Percentiles rank a stretch among this genome's conserved stretches.
Conservation (phyloP, 148 eudicot genomes). For the Vaccinium myrtillus region DNA sequence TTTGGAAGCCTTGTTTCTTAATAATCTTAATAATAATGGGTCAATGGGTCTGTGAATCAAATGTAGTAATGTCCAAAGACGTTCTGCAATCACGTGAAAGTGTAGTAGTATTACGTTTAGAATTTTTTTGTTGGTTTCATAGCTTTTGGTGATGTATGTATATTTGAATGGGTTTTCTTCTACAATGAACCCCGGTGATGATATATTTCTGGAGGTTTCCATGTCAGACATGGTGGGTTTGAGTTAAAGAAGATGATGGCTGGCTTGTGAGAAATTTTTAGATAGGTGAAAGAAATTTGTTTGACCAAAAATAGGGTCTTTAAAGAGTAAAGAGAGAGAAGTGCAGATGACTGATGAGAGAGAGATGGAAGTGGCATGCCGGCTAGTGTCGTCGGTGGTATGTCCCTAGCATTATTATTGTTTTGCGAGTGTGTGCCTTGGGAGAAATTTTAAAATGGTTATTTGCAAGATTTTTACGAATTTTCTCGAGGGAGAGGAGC, state of each 20-base stretch:
- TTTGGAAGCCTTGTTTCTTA: too few relatives aligned
- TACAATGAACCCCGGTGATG: neutral
- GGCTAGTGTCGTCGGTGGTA: too few relatives aligned
- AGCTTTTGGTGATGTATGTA: neutral
- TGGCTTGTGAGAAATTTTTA: neutral
- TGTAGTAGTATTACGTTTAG: too few relatives aligned
- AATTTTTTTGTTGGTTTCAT: neutral
- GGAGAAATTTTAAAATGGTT: neutral
- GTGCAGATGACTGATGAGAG: neutral
- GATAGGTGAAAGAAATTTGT: neutral
- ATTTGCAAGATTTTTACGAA: neutral
- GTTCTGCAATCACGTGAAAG: too few relatives aligned
- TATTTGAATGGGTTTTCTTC: neutral
- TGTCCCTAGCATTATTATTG: too few relatives aligned
- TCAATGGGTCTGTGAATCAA: too few relatives aligned
- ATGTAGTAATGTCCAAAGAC: too few relatives aligned
- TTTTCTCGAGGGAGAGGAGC: neutral
- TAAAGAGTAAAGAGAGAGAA: neutral
- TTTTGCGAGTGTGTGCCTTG: neutral
- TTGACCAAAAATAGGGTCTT: neutral
- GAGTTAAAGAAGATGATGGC: neutral
- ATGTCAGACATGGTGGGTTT: neutral
- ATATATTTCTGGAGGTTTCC: neutral
- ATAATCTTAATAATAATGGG: too few relatives aligned
- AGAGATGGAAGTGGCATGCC: too few relatives aligned